phyloP scores from a whole-genome alignment of 805 yeast genomes.

The Pichia ethanolica region DNA sequence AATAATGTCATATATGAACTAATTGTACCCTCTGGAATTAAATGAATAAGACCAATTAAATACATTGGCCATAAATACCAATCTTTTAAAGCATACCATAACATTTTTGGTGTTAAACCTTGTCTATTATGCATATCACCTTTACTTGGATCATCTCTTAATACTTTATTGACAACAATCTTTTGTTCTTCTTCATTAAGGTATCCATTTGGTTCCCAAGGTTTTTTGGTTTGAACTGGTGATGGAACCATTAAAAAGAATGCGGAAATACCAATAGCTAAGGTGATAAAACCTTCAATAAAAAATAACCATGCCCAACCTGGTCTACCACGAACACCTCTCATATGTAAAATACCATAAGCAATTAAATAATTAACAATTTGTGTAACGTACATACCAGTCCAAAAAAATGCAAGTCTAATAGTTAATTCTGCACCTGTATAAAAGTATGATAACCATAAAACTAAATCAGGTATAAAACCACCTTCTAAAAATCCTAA shows the following conservation, averaged over 20 bases:
- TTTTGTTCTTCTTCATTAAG: conserved; percentile 46
- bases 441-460: conserved; percentile 63
- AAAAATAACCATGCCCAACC: conserved; percentile 66
- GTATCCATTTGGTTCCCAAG: conserved; percentile 29
- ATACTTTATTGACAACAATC: conserved; percentile 48
- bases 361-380: conserved; percentile 38
- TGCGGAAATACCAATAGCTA: conserved; percentile 39
- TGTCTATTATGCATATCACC: conserved; percentile 60
- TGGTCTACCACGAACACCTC: conserved; percentile 34
- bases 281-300: conserved; percentile 53
- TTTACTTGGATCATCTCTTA: conserved; percentile 57
- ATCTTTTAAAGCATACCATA: conserved; percentile 38
- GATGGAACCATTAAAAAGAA: conserved; percentile 29
- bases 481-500: conserved; percentile 60
- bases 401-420: conserved; percentile 54
- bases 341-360: conserved; percentile 44
- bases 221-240: conserved; percentile 23
- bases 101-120: conserved; percentile 35
- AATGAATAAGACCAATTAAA: conserved; percentile 35
- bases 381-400: conserved; percentile 42
- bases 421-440: conserved; percentile 50
- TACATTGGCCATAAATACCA: conserved; percentile 51
- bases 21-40: conserved; percentile 31
- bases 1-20: conserved; percentile 40
- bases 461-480: conserved; percentile 54